Conservation (phyloP, 139 green algal species). For the Penium margaritaceum region DNA sequence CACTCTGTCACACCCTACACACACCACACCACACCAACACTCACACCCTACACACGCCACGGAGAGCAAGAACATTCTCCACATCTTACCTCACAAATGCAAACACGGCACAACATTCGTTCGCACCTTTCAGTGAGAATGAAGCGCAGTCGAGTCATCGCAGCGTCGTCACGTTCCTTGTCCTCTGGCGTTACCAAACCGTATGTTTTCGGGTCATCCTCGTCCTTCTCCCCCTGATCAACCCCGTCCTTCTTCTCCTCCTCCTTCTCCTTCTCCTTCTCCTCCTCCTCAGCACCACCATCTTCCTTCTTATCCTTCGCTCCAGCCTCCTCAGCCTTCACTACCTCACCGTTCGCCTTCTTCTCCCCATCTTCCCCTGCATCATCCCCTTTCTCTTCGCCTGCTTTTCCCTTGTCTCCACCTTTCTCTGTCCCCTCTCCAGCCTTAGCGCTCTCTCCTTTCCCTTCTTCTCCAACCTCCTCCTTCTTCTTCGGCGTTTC, state of each 20-base stretch:
- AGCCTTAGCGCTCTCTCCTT: background rate
- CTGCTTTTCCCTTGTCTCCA: background rate
- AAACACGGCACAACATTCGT: too few relatives aligned
- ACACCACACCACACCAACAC: too few relatives aligned
- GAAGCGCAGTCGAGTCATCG: too few relatives aligned
- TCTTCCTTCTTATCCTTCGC: background rate
- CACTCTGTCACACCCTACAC: too few relatives aligned
- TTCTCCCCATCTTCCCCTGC: constrained; percentile 34
- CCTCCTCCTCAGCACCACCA: background rate
- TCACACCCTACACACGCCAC: too few relatives aligned
- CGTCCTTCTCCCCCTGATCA: constrained; percentile 16
- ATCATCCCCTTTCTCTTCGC: constrained; percentile 10
- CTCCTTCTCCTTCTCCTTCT: background rate
- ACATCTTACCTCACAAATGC: too few relatives aligned
- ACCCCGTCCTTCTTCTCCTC: constrained; percentile 18
- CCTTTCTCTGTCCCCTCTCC: background rate
- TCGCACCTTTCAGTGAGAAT: too few relatives aligned
- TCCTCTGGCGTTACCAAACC: constrained; percentile 3
- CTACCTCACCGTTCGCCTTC: constrained; percentile 16
- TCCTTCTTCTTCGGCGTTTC: too few relatives aligned
- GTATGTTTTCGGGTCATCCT: constrained; percentile 7
- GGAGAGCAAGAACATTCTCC: too few relatives aligned
- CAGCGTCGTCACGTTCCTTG: constrained; percentile 28
- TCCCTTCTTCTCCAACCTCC: too few relatives aligned
- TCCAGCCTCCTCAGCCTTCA: background rate